These are phyloP conservation scores for Lycium ferocissimum DNA, from an alignment of 257 asterid genomes.

Conservation along the genomic window DNA sequence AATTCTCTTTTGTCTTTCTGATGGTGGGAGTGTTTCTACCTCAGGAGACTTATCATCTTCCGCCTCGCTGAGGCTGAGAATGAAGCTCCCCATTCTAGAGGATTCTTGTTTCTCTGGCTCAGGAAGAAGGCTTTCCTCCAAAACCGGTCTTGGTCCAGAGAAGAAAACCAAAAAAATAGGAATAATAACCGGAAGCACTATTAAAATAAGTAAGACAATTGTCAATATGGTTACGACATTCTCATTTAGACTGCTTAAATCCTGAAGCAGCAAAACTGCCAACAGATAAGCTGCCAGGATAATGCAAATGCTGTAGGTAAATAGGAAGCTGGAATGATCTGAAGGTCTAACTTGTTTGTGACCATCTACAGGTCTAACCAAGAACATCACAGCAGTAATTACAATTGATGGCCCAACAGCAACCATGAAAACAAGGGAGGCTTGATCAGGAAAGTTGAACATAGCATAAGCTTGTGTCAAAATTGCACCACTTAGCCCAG, in stretches of 20 bases:
- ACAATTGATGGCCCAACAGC: conserved; percentile 49
- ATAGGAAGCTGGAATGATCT: conserved; percentile 43
- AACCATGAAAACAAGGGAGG: conserved; percentile 47
- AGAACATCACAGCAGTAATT: conserved; percentile 44
- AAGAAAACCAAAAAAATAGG: conserved; percentile 45
- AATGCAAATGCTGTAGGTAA: conserved; percentile 46
- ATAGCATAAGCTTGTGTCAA: conserved; percentile 49
- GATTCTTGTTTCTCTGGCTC: conserved; percentile 39
- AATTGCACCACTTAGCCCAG: conserved; percentile 53
- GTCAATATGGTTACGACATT: conserved; percentile 40
- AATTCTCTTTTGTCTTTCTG: conserved; percentile 48
- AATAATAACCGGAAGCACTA: conserved; percentile 47
- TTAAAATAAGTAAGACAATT: conserved; percentile 35
- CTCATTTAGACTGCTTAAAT: conserved; percentile 38
- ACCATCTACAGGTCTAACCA: conserved; percentile 50
- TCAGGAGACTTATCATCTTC: conserved; percentile 51
- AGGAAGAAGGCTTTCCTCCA: conserved; percentile 46
- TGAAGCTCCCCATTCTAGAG: conserved; percentile 40
- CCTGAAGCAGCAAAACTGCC: conserved; percentile 45
- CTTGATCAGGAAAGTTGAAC: conserved; percentile 45
- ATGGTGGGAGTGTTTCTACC: conserved; percentile 41
- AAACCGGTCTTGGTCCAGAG: conserved; percentile 34
- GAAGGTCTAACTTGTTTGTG: conserved; percentile 45
- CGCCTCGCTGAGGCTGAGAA: conserved; percentile 48
- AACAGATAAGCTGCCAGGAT: conserved; percentile 48